Base-by-base conservation (phyloP, 108 stramenopile genomes). In the Cyclotella atomus region DNA sequence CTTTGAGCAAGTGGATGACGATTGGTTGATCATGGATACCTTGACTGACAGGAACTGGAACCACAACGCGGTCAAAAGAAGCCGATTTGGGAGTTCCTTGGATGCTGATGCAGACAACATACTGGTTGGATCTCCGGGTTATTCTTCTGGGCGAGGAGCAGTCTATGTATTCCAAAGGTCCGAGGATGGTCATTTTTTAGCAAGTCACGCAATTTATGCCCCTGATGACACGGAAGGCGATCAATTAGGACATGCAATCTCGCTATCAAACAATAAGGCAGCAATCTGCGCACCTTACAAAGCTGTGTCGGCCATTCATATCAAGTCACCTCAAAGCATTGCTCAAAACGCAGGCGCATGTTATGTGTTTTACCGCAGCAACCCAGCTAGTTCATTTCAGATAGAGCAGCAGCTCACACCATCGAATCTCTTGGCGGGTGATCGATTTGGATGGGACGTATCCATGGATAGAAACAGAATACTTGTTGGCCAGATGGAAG, bases 361-460 rank as follows among this genome's bases (percentile, higher is more conserved):
- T 61, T 84, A 74, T 59, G 57, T 88, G 6, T 88, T 85, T 60
- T 45, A 71, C 0, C 65, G 88, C 20, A 63, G 28, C 15, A 30
- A 68, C 46, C 36, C 47, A 29, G 45, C 35, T 46, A 61, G 34
- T 41, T 10, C 68, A 10, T 89, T 76, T 38, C 20, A 46, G 7
- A 35, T 79, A 9, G 57, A 59, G 17, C 59, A 87, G 71, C 60
- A 75, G 28, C 79, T 90, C 3, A 47, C 45, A 3, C 72, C 89
- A 23, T 78, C 84, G 32, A 90, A 90, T 54, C 59, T 87, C 43
- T 47, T 79, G 23, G 44, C 80, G 1, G 59, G 77, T 66, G 89
- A 89, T 65, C 62, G 82, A 34, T 84, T 89, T 30, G 89, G 89
- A 14, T 70, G 54, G 59, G 65, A 68, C 47, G 85, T 90, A 16